Evolutionary conservation across 2,329 filamentous ascomycete genomes (phyloP), one percentile per base, ranked within the genome.

Genomic region (Scleromitrula shiraiana): DNA sequence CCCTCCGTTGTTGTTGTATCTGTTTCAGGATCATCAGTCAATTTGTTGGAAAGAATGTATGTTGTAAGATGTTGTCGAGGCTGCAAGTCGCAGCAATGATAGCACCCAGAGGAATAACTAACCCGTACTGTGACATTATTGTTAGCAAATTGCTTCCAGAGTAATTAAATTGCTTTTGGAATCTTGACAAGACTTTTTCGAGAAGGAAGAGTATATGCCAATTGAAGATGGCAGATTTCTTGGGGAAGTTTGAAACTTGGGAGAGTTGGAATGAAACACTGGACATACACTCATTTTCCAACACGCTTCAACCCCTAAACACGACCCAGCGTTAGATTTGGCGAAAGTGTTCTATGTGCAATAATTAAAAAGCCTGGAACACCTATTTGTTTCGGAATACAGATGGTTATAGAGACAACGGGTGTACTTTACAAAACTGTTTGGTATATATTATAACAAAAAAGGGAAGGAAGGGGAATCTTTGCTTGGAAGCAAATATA

Each of bases 51-150:
- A 8, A 5, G 4, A 4, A 6, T 2, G 8, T 17, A 15, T 36
- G 33, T 1, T 20, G 17, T 10, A 17, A 7, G 20, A 15, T 41
- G 19, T 17, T 15, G 12, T 9, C n/a, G 15, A 17, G 12, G 14
- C 27, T 14, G 29, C 10, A 24, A 22, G 3, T 30, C n/a, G 30
- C 27, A 10, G 30, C n/a, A n/a, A 12, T 37, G 14, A 32, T 42
- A 40, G 26, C 40, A 39, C 23, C n/a, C n/a, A n/a, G n/a, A n/a
- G 44, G 32, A 49, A 29, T n/a, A 41, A 63, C 60, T 60, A 37
- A 63, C 60, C 58, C 56, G 53, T 63, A 61, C 60, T 62, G 59
- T 39, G 60, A 44, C 60, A 62, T 62, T 20, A 42, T 56, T 53
- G 42, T 61, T 56, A 60, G 57, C 20, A 0, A 43, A 14, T n/a